Evolutionary conservation across 345 rosid species (phyloP).

Genomic region (Kandelia obovata): DNA sequence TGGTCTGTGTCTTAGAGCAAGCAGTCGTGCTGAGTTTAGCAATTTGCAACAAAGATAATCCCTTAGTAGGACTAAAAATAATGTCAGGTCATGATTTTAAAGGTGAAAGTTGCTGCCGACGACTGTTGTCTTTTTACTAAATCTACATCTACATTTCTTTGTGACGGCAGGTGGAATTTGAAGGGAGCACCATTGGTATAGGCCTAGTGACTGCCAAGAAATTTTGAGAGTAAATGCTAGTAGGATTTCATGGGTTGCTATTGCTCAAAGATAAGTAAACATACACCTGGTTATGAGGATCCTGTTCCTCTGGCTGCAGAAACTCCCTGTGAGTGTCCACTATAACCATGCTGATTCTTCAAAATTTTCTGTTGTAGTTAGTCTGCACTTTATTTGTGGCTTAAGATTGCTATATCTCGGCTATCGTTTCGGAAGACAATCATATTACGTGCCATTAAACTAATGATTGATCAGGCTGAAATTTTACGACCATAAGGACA

Average conservation of each 20-base stretch:
- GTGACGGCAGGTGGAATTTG: not conserved
- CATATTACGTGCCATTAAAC: not conserved
- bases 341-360: not conserved
- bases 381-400: not conserved
- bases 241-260: slow-evolving; percentile 46
- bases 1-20: too few species aligned
- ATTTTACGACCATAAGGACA: not conserved
- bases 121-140: not conserved
- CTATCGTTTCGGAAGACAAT: not conserved
- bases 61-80: too few species aligned
- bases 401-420: not conserved
- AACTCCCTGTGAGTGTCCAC: slow-evolving; percentile 64
- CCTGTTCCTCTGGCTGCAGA: slow-evolving; percentile 64
- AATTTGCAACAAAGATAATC: too few species aligned
- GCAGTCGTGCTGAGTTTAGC: too few species aligned
- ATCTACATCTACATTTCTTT: not conserved
- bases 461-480: not conserved
- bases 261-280: slow-evolving; percentile 33
- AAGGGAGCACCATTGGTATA: too few species aligned
- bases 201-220: not conserved
- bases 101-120: not conserved
- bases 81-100: not conserved
- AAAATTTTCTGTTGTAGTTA: slow-evolving; percentile 1
- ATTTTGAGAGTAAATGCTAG: not conserved
- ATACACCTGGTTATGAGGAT: slow-evolving; percentile 55